Evolutionary conservation across 2,329 filamentous ascomycete genomes (phyloP), one percentile per base, ranked within the genome.

Genomic region (Chaetoscypha palmicola): DNA sequence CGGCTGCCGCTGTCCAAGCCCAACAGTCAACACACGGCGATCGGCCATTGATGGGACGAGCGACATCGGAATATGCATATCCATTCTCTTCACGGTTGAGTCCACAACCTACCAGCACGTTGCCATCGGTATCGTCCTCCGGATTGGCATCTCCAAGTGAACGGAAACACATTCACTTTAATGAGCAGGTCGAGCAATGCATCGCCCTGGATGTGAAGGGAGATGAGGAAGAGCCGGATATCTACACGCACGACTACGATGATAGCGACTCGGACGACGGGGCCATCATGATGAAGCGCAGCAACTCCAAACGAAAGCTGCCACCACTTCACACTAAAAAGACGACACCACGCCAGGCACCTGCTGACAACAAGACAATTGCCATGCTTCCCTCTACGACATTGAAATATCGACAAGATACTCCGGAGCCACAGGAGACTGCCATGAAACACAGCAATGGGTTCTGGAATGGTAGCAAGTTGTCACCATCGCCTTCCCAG

Each of bases 131-230:
- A 1, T 72, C 73, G 5, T 84, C 85, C 0, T 94, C 89, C 0
- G 85, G 83, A n/a, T 53, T 77, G 11, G 56, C 71, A 64, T 72
- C 81, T 61, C 65, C 71, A 46, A 82, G 84, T 57, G 77, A 80
- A 58, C 89, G 82, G 81, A 90, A 34, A 77, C 91, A 95, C 62
- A 97, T 98, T 53, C 87, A 94, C 59, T 98, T 98, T 64, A 92
- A 96, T 61, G 86, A 96, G 60, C 86, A 91, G 66, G 92, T 98
- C 2, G 83, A 90, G 62, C 91, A 97, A 62, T 96, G 90, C 62
- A 96, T 96, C 52, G 92, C 92, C 5, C 79, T 98, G 23, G 90
- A 97, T 24, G 75, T 80, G 55, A 94, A 94, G 77, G 61, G 89
- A 80, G 83, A 56, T 81, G 83, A 56, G 67, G 66, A 86, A 1